Conservation (phyloP, 306 rosid genomes). For the Calophaca sinica region DNA sequence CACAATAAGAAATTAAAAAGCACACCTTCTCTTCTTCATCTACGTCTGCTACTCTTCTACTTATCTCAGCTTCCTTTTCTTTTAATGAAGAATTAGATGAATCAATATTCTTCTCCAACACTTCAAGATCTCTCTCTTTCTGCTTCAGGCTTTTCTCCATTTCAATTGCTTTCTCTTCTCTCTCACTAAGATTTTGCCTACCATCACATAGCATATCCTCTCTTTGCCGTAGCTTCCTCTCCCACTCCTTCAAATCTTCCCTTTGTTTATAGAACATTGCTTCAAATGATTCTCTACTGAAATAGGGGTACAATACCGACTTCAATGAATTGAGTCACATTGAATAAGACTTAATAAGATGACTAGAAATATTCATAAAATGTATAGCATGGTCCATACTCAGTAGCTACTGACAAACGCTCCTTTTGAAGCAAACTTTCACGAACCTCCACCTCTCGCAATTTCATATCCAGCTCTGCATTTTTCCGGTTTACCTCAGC, state of each 20-base stretch:
- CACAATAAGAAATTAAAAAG: constrained; percentile 25
- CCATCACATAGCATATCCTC: constrained; percentile 67
- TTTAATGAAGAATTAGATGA: constrained; percentile 54
- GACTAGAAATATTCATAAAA: constrained; percentile 22
- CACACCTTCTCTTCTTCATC: constrained; percentile 71
- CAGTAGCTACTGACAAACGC: constrained; percentile 66
- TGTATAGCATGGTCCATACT: constrained; percentile 56
- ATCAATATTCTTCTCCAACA: constrained; percentile 56
- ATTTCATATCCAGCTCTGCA: constrained; percentile 74
- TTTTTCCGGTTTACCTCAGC: constrained; percentile 75
- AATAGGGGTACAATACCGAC: constrained; percentile 17
- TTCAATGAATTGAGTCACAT: constrained; percentile 26
- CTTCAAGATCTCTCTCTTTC: constrained; percentile 70
- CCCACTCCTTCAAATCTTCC: constrained; percentile 84
- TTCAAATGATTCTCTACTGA: constrained; percentile 84
- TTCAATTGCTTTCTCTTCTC: constrained; percentile 69
- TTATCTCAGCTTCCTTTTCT: constrained; percentile 69
- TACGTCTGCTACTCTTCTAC: constrained; percentile 59
- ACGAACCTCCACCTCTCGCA: constrained; percentile 77
- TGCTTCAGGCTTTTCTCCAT: constrained; percentile 59
- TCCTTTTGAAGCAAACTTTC: constrained; percentile 77
- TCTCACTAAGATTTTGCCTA: constrained; percentile 57
- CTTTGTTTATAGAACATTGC: constrained; percentile 66
- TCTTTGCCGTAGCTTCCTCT: constrained; percentile 71
- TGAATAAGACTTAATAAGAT: constrained; percentile 27